Evolutionary conservation across 108 stramenopile species (phyloP).

Genomic region (Pseudonitzschia multiseries): DNA sequence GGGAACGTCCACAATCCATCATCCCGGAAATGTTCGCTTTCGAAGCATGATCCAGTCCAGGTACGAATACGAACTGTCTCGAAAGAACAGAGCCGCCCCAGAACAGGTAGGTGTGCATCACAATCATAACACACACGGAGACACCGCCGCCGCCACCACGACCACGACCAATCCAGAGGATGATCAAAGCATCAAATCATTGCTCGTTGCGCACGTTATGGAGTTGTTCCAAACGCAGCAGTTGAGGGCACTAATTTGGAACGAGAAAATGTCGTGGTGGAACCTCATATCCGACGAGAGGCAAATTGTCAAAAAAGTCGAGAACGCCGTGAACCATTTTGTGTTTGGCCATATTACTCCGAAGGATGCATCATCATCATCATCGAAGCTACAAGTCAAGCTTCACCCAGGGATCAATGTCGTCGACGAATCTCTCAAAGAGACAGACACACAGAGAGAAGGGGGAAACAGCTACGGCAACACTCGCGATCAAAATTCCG

Average conservation of each 20-base stretch:
- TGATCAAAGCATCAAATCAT: neutral
- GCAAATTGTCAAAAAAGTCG: neutral
- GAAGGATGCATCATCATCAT: no score
- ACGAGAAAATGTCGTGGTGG: slow-evolving; percentile 3
- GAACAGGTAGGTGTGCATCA: neutral
- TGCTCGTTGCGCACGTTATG: neutral
- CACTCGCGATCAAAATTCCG: no score
- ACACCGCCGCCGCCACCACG: no score
- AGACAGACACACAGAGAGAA: no score
- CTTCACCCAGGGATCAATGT: no score
- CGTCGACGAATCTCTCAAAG: no score
- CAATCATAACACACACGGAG: no score
- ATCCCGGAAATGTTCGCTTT: slow-evolving; percentile 6
- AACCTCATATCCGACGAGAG: neutral
- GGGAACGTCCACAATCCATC: neutral
- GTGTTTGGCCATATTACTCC: no score
- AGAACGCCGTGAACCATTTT: neutral
- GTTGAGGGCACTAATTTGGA: neutral
- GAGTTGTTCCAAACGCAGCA: neutral
- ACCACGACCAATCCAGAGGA: no score
- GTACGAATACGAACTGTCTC: neutral
- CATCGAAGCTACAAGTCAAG: no score
- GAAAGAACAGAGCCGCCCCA: no score
- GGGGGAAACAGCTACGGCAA: no score
- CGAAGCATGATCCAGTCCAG: neutral